Conservation (phyloP, 2,329 filamentous ascomycete species). For the Colletotrichum tanaceti region DNA sequence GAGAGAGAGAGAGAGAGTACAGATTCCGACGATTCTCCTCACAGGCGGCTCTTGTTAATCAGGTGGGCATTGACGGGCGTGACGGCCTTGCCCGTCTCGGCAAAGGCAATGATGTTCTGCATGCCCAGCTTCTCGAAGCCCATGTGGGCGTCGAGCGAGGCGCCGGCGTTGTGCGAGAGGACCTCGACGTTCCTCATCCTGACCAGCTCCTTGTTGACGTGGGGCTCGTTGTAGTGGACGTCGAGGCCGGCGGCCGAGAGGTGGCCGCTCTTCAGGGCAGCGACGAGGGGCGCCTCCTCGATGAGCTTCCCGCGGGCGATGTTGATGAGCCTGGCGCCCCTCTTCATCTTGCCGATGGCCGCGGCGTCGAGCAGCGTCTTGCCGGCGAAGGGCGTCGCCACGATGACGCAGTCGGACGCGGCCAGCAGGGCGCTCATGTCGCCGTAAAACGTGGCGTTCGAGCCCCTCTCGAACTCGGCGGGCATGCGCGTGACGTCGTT, state of each 20-base stretch:
- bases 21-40: background rate
- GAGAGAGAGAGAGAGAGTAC: too few relatives aligned
- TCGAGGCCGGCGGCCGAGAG: slow-evolving; percentile 75
- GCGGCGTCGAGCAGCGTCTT: slow-evolving; percentile 71
- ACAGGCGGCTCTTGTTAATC: slow-evolving; percentile 37
- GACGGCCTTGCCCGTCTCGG: slow-evolving; percentile 28
- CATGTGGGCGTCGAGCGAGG: slow-evolving; percentile 33
- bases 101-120: slow-evolving; percentile 33
- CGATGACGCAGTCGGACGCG: slow-evolving; percentile 69
- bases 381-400: slow-evolving; percentile 75
- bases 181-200: slow-evolving; percentile 37
- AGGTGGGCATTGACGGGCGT: slow-evolving; percentile 35
- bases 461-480: slow-evolving; percentile 50
- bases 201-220: slow-evolving; percentile 37
- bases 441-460: slow-evolving; percentile 53
- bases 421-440: slow-evolving; percentile 37
- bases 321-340: slow-evolving; percentile 75
- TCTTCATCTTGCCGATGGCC: slow-evolving; percentile 77
- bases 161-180: slow-evolving; percentile 37
- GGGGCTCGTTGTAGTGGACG: slow-evolving; percentile 77
- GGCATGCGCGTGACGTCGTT: slow-evolving; percentile 61
- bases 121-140: slow-evolving; percentile 37
- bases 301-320: slow-evolving; percentile 79
- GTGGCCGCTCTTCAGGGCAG: slow-evolving; percentile 72
- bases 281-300: slow-evolving; percentile 75